These are phyloP conservation scores for Naganishia vaughanmartiniae DNA, from an alignment of 768 basidiomycete species.

Conservation along the genomic window DNA sequence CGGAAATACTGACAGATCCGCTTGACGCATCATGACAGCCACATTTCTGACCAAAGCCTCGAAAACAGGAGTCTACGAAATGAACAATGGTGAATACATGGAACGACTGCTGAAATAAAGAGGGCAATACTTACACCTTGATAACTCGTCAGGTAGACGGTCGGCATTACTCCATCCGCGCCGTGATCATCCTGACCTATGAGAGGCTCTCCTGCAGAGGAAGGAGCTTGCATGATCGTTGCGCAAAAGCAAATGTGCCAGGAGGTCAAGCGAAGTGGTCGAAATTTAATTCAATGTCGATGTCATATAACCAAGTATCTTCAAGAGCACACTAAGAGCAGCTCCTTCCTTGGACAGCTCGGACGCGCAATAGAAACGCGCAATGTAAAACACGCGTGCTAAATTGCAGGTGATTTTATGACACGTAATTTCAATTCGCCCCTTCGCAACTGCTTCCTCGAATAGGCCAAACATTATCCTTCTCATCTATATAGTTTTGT, in stretches of 20 bases:
- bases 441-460: not conserved
- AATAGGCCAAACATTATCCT: not conserved
- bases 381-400: not conserved
- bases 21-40: slow-evolving; percentile 93
- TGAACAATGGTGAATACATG: not conserved
- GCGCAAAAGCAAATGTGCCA: not conserved
- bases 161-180: slow-evolving; percentile 27
- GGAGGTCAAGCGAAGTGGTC: not conserved
- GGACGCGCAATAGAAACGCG: no score
- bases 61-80: slow-evolving; percentile 67
- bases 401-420: not conserved
- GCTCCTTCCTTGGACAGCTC: no score
- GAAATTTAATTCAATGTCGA: no score
- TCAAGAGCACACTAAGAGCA: no score
- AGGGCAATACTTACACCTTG: slow-evolving; percentile 45
- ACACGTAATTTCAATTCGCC: not conserved
- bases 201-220: not conserved
- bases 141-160: slow-evolving; percentile 51
- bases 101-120: not conserved
- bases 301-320: no score
- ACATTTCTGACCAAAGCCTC: slow-evolving; percentile 98
- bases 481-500: not conserved
- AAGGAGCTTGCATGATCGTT: slow-evolving; percentile 2
- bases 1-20: slow-evolving; percentile 69
- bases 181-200: not conserved